A percentile compares a stretch with the other conserved stretches of the same genome.
phyloP scores from a whole-genome alignment of 1,139 yeast genomes.

The Hemisphaericaspora xylofermentans region DNA sequence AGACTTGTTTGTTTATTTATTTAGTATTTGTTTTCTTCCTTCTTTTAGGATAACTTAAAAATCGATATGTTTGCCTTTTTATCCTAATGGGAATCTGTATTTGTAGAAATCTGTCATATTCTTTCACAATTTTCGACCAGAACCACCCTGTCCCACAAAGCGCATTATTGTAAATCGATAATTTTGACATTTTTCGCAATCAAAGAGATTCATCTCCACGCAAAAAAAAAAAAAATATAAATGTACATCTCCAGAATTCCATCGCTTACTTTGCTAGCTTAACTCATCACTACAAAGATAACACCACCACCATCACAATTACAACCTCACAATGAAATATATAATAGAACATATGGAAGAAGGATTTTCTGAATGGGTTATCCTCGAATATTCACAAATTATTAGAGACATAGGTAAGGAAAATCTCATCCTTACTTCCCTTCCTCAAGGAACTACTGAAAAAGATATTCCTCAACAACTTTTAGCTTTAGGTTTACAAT shows the following conservation, averaged over 20 bases:
- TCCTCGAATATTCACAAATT: constrained; percentile 80
- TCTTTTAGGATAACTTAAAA: background rate
- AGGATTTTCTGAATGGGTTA: constrained; percentile 96
- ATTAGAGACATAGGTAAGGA: constrained; percentile 77
- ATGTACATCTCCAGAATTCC: no score
- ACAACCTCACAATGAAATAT: constrained; percentile 60
- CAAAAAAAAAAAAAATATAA: no score
- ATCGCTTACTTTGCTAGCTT: no score
- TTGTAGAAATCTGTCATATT: no score
- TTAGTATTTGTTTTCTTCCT: background rate
- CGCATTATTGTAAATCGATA: no score
- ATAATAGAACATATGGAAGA: constrained; percentile 97
- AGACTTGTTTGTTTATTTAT: background rate
- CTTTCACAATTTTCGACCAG: no score
- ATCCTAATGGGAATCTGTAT: no score
- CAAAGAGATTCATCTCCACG: no score
- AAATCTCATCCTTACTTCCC: constrained; percentile 74
- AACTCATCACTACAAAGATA: background rate
- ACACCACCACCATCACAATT: background rate
- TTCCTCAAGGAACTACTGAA: constrained; percentile 62
- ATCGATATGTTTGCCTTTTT: no score
- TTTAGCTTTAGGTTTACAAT: constrained; percentile 64
- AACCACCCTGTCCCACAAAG: no score
- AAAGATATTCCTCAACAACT: constrained; percentile 65
- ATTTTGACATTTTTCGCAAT: no score